Conservation (phyloP, 1,139 yeast species). For the Debaryomyces coudertii region DNA sequence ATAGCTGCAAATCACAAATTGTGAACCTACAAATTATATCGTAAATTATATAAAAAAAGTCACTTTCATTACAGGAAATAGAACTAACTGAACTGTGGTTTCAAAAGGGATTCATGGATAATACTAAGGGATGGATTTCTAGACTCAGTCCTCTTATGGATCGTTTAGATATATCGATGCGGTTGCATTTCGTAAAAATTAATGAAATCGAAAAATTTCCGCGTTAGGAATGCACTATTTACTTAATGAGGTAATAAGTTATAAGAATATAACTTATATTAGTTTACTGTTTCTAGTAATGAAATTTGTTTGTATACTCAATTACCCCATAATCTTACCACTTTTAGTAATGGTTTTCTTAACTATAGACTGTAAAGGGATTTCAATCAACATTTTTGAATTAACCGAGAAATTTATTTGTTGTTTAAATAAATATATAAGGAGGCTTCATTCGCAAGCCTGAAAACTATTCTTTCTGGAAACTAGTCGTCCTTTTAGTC, state of each 20-base stretch:
- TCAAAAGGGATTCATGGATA: background rate
- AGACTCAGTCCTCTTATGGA: background rate
- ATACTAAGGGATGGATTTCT: background rate
- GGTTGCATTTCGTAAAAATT: background rate
- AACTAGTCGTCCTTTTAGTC: background rate
- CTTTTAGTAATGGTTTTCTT: background rate
- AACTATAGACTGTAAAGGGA: background rate
- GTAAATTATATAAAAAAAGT: too few relatives aligned
- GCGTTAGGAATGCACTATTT: constrained; percentile 12
- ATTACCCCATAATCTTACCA: constrained; percentile 6
- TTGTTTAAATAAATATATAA: background rate
- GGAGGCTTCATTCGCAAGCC: background rate
- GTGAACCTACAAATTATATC: too few relatives aligned
- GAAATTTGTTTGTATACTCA: constrained; percentile 4
- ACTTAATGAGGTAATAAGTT: constrained; percentile 2
- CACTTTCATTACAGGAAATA: too few relatives aligned
- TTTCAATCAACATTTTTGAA: background rate
- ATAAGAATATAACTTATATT: constrained; percentile 1
- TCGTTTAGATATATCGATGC: background rate
- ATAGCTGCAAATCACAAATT: too few relatives aligned
- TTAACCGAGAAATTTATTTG: background rate
- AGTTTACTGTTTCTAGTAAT: constrained; percentile 6
- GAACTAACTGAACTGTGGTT: background rate
- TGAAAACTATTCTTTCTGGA: background rate
- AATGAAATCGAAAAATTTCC: constrained; percentile 16